Base-by-base conservation (phyloP, 768 basidiomycete species). In the Amanita muscaria region DNA sequence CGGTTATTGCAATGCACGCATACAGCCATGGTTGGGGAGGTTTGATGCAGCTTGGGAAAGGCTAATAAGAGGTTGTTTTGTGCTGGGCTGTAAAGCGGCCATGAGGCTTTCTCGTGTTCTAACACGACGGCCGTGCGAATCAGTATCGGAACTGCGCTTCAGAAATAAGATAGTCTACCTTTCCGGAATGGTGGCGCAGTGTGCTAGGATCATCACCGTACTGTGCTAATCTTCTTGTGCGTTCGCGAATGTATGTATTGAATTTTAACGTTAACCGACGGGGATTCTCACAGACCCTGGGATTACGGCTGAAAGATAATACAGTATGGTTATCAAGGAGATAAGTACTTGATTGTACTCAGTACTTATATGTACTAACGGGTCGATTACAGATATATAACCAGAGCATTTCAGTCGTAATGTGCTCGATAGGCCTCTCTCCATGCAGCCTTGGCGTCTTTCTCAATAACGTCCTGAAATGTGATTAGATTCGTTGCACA, bases 401-500 rank as follows among this genome's bases (percentile, higher is more conserved):
- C n/a, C n/a, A n/a, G n/a, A n/a, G n/a, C n/a, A n/a, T n/a, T n/a
- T 39, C 19, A 39, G 25, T 39, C 29, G 19, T 35, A 46, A n/a
- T 56, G 65, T 29, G 30, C 51, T 29, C 55, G 59, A 53, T 68
- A 77, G 19, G 67, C 67, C 18, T 61, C 57, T 49, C 62, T 60
- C 76, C 76, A 78, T 3, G 75, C 79, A 21, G 66, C 64, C 54
- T 79, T 77, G 3, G 69, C 83, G 5, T 68, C 68, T 0, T 61
- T 67, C 58, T 84, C 81, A 42, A 86, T 79, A 21, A 83, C 77
- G 49, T 82, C 79, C 60, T 60, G 29, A 52, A 48, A 21, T 15
- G 16, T 12, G 23, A 29, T 39, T 10, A 27, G 25, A 38, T n/a
- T 38, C 29, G n/a, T 35, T 25, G 25, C 34, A 36, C 11, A 2